Percentiles rank a stretch among this genome's conserved stretches.
These are phyloP conservation scores for Colletotrichum incanum DNA, from an alignment of 2,329 filamentous ascomycete genomes.

Conservation along the genomic window DNA sequence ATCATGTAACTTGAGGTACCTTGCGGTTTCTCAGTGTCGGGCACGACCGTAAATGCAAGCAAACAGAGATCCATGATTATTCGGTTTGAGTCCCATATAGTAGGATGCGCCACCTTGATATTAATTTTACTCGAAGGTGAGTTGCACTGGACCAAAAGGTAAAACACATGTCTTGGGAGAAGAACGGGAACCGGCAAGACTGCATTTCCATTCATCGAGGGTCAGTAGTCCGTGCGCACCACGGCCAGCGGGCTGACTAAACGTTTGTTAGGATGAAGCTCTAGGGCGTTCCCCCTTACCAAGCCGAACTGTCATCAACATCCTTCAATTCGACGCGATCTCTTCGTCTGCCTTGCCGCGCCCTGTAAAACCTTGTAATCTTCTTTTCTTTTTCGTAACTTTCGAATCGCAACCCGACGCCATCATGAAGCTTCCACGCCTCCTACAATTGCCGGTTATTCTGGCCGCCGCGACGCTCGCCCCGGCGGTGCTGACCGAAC, in stretches of 20 bases:
- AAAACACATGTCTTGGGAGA: neutral
- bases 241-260: conserved; percentile 31
- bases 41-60: neutral
- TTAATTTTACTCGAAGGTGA: no score
- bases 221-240: conserved; percentile 19
- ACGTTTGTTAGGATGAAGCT: conserved; percentile 39
- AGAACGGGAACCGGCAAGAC: neutral
- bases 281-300: conserved; percentile 37
- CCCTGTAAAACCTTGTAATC: neutral
- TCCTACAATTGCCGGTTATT: conserved; percentile 63
- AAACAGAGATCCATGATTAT: no score
- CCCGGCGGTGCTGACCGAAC: conserved; percentile 72
- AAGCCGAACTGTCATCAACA: neutral
- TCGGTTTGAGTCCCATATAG: neutral
- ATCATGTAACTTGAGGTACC: neutral
- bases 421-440: conserved; percentile 66
- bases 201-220: neutral
- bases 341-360: conserved; percentile 25
- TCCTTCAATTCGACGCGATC: conserved; percentile 8
- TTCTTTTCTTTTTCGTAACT: neutral
- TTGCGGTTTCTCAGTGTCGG: neutral
- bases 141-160: neutral
- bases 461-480: conserved; percentile 64
- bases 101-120: neutral
- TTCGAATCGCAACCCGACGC: neutral